Percentiles rank a stretch among this genome's conserved stretches.
phyloP scores from a whole-genome alignment of 306 rosid species.

The Malus orientalis region DNA sequence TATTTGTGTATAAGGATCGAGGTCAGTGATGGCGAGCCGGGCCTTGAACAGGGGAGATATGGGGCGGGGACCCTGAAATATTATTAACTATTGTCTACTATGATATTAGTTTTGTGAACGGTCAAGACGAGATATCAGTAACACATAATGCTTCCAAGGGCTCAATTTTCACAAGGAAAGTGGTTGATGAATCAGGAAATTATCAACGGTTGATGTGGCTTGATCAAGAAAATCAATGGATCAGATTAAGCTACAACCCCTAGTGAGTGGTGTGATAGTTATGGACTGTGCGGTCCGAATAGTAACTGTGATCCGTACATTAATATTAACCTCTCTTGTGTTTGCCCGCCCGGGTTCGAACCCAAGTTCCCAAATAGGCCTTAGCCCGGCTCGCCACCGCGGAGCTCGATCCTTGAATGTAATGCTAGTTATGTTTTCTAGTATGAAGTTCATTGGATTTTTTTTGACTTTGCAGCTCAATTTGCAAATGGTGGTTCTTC shows the following conservation, averaged over 20 bases:
- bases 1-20: conserved; percentile 11
- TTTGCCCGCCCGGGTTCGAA: conserved; percentile 52
- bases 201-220: conserved; percentile 21
- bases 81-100: not conserved
- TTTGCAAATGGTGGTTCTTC: not conserved
- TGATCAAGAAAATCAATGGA: conserved; percentile 19
- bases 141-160: not conserved
- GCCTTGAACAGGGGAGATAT: not conserved
- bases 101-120: not conserved
- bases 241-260: conserved; percentile 30
- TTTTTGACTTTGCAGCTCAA: not conserved
- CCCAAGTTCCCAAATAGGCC: conserved; percentile 15
- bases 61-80: conserved; percentile 14
- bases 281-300: conserved; percentile 38
- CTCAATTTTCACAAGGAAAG: not conserved
- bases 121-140: not conserved
- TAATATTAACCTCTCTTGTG: conserved; percentile 18
- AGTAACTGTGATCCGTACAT: conserved; percentile 36
- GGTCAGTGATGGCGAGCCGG: not conserved
- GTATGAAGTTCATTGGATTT: not conserved
- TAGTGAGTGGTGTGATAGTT: conserved; percentile 23
- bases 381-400: too few relatives aligned
- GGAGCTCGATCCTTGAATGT: too few relatives aligned
- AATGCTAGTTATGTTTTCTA: not conserved
- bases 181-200: conserved; percentile 21